phyloP scores from a whole-genome alignment of 768 basidiomycete genomes.

The Pleurotus citrinopileatus region DNA sequence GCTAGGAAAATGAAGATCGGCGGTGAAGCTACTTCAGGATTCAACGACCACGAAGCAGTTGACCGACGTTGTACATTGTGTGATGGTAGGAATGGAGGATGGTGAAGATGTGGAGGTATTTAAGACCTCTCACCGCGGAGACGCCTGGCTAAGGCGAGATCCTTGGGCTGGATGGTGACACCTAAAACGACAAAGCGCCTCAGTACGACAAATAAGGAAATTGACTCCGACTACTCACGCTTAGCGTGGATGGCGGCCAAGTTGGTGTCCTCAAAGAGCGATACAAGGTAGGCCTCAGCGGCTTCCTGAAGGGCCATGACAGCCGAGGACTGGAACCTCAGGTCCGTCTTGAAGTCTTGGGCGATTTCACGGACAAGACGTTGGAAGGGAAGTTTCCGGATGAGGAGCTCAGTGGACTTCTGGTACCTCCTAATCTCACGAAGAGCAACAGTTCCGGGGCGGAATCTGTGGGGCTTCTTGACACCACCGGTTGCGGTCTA shows the following conservation, averaged over 20 bases:
- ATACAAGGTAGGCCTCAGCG: slow-evolving; percentile 86
- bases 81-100: background rate
- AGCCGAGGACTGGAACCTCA: slow-evolving; percentile 95
- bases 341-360: slow-evolving; percentile 95
- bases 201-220: background rate
- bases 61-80: background rate
- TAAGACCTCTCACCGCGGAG: slow-evolving; percentile 84
- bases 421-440: slow-evolving; percentile 99
- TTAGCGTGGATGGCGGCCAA: slow-evolving; percentile 91
- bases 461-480: slow-evolving; percentile 99
- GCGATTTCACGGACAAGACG: slow-evolving; percentile 95
- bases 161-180: slow-evolving; percentile 81
- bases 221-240: too few species aligned
- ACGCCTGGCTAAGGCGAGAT: slow-evolving; percentile 83
- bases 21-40: too few species aligned
- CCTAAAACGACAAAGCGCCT: slow-evolving; percentile 23
- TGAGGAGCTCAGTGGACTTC: slow-evolving; percentile 97
- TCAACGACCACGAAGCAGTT: too few species aligned
- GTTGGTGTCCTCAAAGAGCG: slow-evolving; percentile 86
- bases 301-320: slow-evolving; percentile 94
- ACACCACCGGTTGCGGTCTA: slow-evolving; percentile 91
- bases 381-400: slow-evolving; percentile 99
- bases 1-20: too few species aligned
- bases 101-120: slow-evolving; percentile 23
- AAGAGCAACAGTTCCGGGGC: slow-evolving; percentile 96